phyloP scores from a whole-genome alignment of 129 eudicot species.

The Chrysanthemum makinoi region DNA sequence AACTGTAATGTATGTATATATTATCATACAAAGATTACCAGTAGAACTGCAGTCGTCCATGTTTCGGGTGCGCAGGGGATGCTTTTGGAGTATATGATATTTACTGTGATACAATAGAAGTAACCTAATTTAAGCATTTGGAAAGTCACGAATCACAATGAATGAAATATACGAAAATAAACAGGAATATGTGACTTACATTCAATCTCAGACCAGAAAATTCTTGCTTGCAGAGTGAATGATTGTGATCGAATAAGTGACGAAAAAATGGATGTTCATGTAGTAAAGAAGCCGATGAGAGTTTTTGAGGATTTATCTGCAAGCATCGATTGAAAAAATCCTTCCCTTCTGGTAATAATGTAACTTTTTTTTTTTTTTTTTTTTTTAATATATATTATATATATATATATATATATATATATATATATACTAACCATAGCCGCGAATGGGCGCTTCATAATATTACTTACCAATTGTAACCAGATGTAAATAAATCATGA shows the following conservation, averaged over 20 bases:
- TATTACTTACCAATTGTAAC: too few species aligned
- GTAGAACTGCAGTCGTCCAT: constrained; percentile 37
- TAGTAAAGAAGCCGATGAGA: constrained; percentile 63
- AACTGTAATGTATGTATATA: too few species aligned
- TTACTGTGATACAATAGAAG: constrained; percentile 37
- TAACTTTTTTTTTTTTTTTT: too few species aligned
- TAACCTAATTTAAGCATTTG: not conserved
- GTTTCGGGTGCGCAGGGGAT: constrained; percentile 19
- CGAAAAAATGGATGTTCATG: constrained; percentile 75
- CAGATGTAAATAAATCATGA: too few species aligned
- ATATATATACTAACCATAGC: too few species aligned
- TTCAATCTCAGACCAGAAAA: constrained; percentile 19
- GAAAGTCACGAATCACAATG: constrained; percentile 5
- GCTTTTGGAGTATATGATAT: constrained; percentile 33
- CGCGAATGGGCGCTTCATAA: too few species aligned
- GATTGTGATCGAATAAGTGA: constrained; percentile 39
- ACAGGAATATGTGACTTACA: not conserved
- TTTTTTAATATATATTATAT: too few species aligned
- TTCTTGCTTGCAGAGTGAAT: constrained; percentile 39
- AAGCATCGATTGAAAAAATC: constrained; percentile 72
- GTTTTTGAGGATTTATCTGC: constrained; percentile 71
- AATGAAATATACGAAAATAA: not conserved
- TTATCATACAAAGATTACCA: constrained; percentile 28
- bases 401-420: too few species aligned
- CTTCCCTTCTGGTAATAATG: constrained; percentile 74